Percentiles rank a stretch among this genome's conserved stretches.
Evolutionary conservation across 2,329 filamentous ascomycete species (phyloP).

Genomic region (Fusarium brachygibbosum): DNA sequence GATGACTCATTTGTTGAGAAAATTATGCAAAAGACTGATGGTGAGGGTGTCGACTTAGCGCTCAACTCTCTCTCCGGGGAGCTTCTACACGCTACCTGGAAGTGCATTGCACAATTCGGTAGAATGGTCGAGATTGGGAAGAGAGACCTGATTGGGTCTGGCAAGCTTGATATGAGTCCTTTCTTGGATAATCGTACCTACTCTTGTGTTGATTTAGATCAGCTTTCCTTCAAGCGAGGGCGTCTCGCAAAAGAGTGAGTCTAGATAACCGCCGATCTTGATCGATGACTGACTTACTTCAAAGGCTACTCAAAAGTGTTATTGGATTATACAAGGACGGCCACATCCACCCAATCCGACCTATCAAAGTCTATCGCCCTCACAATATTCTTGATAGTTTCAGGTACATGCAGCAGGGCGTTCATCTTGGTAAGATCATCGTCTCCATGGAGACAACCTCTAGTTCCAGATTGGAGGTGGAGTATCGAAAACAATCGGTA

Average conservation of each 20-base stretch:
- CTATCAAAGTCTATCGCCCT: background rate
- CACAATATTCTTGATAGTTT: conserved; percentile 5
- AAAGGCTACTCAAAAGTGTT: background rate
- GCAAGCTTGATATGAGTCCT: conserved; percentile 5
- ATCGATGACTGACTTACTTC: background rate
- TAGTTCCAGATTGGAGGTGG: background rate
- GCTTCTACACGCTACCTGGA: conserved; percentile 14
- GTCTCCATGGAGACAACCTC: background rate
- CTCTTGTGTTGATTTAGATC: conserved; percentile 7
- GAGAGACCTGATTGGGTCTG: conserved; percentile 7
- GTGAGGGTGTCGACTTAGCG: conserved; percentile 5
- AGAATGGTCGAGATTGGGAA: conserved; percentile 14
- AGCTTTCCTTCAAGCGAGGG: conserved; percentile 8
- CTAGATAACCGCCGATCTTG: background rate
- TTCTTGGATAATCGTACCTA: conserved; percentile 14
- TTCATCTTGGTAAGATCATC: conserved; percentile 12
- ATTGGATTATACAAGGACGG: background rate
- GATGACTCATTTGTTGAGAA: background rate
- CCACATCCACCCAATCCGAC: background rate
- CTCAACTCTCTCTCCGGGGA: conserved; percentile 4
- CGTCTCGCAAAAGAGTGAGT: conserved; percentile 7
- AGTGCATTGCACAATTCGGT: conserved; percentile 8
- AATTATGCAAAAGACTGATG: background rate
- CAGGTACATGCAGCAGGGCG: conserved; percentile 9
- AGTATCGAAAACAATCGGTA: background rate